Conservation (phyloP, 148 eudicot species). For the Camellia granthamiana region DNA sequence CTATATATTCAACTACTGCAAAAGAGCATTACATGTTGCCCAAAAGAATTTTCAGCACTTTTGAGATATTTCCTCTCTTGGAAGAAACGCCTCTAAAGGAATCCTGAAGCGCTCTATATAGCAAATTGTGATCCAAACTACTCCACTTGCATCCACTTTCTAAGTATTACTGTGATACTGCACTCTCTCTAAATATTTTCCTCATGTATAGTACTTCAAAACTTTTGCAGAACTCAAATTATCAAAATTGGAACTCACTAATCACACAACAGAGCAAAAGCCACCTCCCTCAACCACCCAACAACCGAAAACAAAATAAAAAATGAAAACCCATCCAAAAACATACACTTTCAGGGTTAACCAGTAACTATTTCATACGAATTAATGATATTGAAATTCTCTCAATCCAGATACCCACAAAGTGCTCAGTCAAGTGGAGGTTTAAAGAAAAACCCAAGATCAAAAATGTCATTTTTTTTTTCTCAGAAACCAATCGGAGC, state of each 20-base stretch:
- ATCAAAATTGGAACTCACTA: background rate
- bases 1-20: background rate
- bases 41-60: background rate
- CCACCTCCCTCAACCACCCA: background rate
- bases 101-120: background rate
- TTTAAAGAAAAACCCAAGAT: background rate
- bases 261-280: background rate
- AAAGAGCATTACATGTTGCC: background rate
- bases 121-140: background rate
- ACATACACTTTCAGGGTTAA: background rate
- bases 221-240: background rate
- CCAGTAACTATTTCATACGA: background rate
- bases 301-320: background rate
- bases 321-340: background rate
- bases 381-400: background rate
- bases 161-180: background rate
- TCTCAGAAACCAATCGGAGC: background rate
- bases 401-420: background rate
- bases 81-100: background rate
- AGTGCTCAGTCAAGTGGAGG: background rate
- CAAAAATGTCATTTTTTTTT: background rate
- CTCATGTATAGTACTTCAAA: background rate
- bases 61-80: background rate
- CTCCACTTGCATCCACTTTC: background rate
- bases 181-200: background rate